phyloP scores from a whole-genome alignment of 1,284 basidiomycete genomes.

The Fomitopsis betulina region DNA sequence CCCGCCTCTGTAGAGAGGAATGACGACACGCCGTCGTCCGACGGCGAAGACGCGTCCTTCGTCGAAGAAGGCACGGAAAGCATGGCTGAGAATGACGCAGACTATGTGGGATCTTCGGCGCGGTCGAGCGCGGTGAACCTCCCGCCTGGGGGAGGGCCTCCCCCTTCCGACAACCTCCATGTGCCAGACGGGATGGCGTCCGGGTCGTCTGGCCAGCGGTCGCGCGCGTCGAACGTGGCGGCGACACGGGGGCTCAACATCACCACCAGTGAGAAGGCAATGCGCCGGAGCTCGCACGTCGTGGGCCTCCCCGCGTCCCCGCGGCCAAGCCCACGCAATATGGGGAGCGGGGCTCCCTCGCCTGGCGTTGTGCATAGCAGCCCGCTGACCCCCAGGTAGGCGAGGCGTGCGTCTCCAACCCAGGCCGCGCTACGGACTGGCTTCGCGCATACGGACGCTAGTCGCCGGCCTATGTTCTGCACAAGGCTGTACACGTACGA shows the following conservation, averaged over 20 bases:
- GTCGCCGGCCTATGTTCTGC: not conserved
- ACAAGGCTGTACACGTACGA: not conserved
- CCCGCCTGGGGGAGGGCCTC: constrained; percentile 4
- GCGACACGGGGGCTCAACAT: constrained; percentile 70
- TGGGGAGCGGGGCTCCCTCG: constrained; percentile 9
- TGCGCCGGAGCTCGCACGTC: constrained; percentile 53
- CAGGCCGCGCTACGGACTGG: constrained; percentile 1
- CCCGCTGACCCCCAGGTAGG: constrained; percentile 17
- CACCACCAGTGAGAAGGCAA: constrained; percentile 46
- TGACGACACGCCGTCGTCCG: constrained; percentile 59
- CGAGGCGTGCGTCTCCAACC: not conserved
- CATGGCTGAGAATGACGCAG: constrained; percentile 55
- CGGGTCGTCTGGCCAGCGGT: constrained; percentile 24
- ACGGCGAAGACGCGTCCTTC: constrained; percentile 59
- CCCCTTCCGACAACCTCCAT: constrained; percentile 13
- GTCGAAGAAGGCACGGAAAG: constrained; percentile 67
- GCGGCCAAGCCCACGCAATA: constrained; percentile 9
- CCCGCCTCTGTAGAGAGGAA: constrained; percentile 36
- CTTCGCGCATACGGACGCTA: not conserved
- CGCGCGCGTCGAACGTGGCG: constrained; percentile 56
- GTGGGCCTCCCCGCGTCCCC: constrained; percentile 49
- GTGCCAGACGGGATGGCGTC: constrained; percentile 14
- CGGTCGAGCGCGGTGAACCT: constrained; percentile 36
- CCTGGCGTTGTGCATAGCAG: constrained; percentile 10
- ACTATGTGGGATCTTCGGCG: constrained; percentile 43